Evolutionary conservation across 2,329 filamentous ascomycete genomes (phyloP).

Genomic region (Arthroderma sp.): DNA sequence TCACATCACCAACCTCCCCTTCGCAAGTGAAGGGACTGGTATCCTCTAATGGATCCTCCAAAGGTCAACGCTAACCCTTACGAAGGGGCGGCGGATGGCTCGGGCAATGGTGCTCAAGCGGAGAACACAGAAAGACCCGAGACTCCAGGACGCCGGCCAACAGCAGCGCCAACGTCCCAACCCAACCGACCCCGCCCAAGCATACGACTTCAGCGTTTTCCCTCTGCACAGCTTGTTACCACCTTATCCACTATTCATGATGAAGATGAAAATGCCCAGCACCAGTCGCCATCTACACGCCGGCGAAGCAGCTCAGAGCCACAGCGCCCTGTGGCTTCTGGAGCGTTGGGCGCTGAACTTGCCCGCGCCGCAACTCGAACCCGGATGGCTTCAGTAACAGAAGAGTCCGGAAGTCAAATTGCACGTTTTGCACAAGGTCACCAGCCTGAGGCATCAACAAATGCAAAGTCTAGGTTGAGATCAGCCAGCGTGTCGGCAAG

Average conservation of each 20-base stretch:
- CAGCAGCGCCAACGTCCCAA: too few species aligned
- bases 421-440: too few species aligned
- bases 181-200: neutral
- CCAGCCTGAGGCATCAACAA: neutral
- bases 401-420: conserved; percentile 15
- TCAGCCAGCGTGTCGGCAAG: conserved; percentile 2
- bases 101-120: too few species aligned
- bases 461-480: neutral
- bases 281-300: conserved; percentile 18
- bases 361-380: conserved; percentile 13
- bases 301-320: conserved; percentile 31
- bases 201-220: conserved; percentile 9
- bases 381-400: conserved; percentile 21
- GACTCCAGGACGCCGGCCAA: too few species aligned
- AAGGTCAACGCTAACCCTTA: too few species aligned
- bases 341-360: conserved; percentile 13
- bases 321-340: conserved; percentile 22
- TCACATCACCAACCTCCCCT: too few species aligned
- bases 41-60: too few species aligned
- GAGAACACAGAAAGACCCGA: too few species aligned
- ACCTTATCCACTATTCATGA: neutral
- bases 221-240: conserved; percentile 11
- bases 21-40: too few species aligned
- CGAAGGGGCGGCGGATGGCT: too few species aligned
- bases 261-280: conserved; percentile 15